Base-by-base conservation (phyloP, 2,329 filamentous ascomycete genomes). In the Pleurostoma richardsiae region DNA sequence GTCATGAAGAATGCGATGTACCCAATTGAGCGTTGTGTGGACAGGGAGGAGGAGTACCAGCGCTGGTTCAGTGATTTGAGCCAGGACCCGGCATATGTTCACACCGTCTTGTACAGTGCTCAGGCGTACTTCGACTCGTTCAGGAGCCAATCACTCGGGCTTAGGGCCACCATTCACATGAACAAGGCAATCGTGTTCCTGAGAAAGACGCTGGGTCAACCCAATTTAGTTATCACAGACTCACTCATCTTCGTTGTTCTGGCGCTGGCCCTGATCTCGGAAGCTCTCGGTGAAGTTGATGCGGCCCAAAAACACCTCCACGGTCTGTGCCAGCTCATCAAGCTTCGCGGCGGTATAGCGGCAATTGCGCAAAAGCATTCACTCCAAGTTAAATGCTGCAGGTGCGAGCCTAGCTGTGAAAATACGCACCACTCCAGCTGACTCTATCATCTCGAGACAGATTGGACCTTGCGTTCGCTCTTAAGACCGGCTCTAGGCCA, bases 331-430 rank as follows among this genome's bases (percentile, higher is more conserved):
- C 41, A 49, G 3, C 41, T 55, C 10, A 44, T 55, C 31, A n/a
- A 44, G 6, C 33, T 55, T 1, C 48, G 53, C 1, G 53, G 53
- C 10, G 53, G 53, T 2, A 42, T 55, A 4, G 2, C 8, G 4
- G 30, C 40, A 1, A 39, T 62, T 8, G 30, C 29, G 11, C 6
- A 46, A 30, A 52, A 49, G 42, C 40, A 26, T 4, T 38, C 48
- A 8, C 43, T 55, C n/a, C 53, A 54, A 42, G 19, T 40, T 26
- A 55, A 55, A 39, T 46, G 48, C 10, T 53, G 51, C 36, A 43
- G 53, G 50, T 53, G 41, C 5, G 48, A 42, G 19, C 19, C 19
- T 19, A 19, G 19, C 19, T 19, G 19, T 19, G 19, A 19, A 19
- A 19, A 19, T 19, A 19, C 19, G 19, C 19, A 19, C 19, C 19